A percentile compares a stretch with the other conserved stretches of the same genome.
Evolutionary conservation across 2,329 filamentous ascomycete species (phyloP).

Genomic region (Beauveria sp.): DNA sequence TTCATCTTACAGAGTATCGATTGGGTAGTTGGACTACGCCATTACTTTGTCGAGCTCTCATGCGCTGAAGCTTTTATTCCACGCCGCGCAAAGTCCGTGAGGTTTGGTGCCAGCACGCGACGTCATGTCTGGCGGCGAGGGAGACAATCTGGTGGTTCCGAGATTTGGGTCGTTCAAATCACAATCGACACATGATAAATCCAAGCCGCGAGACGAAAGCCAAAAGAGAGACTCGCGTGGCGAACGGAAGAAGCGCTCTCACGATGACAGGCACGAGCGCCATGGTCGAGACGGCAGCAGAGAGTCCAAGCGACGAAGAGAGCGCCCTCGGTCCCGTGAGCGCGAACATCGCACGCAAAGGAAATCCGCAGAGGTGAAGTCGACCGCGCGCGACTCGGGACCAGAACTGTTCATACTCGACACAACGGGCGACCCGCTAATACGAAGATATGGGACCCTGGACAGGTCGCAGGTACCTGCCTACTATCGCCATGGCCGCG

Average conservation of each 20-base stretch:
- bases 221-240: slow-evolving; percentile 12
- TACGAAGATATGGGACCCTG: slow-evolving; percentile 64
- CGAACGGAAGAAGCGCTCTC: slow-evolving; percentile 5
- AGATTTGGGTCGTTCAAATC: slow-evolving; percentile 69
- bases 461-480: slow-evolving; percentile 64
- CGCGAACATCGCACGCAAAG: slow-evolving; percentile 1
- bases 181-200: slow-evolving; percentile 15
- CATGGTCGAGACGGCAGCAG: slow-evolving; percentile 12
- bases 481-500: slow-evolving; percentile 63
- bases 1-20: neutral
- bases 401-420: slow-evolving; percentile 52
- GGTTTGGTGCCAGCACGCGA: neutral
- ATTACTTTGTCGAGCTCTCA: neutral
- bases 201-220: slow-evolving; percentile 28
- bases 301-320: slow-evolving; percentile 16
- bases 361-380: slow-evolving; percentile 1
- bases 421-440: slow-evolving; percentile 67
- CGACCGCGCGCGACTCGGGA: neutral
- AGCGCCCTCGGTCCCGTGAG: slow-evolving; percentile 9
- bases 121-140: slow-evolving; percentile 22
- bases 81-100: neutral
- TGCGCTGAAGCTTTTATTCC: neutral
- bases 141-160: slow-evolving; percentile 38
- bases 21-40: too few species aligned
- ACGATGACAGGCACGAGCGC: slow-evolving; percentile 12